phyloP scores from a whole-genome alignment of 306 rosid species.

The Malus asiatica region DNA sequence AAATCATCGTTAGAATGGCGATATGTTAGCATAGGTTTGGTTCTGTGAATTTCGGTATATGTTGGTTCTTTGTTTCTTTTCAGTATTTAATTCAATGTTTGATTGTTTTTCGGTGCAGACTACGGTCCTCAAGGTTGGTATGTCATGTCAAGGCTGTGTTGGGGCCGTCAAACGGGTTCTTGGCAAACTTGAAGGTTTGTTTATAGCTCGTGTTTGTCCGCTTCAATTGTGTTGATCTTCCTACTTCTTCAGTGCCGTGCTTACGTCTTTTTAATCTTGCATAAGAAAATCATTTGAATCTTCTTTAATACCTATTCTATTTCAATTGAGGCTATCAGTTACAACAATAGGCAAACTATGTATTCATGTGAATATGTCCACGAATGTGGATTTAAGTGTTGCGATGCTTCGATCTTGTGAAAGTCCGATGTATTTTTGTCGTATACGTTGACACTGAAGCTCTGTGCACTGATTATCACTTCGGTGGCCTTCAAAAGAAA shows the following conservation, averaged over 20 bases:
- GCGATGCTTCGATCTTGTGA: background rate
- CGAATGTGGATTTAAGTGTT: background rate
- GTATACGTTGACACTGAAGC: background rate
- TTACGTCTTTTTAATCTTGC: too few species aligned
- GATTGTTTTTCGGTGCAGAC: constrained; percentile 44
- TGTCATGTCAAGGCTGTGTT: constrained; percentile 88
- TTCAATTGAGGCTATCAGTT: background rate
- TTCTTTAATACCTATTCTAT: background rate
- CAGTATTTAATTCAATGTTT: background rate
- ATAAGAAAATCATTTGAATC: background rate
- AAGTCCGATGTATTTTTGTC: background rate
- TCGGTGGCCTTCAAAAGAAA: background rate
- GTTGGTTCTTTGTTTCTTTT: background rate
- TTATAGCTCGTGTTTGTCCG: background rate
- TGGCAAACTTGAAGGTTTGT: constrained; percentile 81
- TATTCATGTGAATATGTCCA: too few species aligned
- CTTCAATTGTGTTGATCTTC: background rate
- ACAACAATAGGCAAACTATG: background rate
- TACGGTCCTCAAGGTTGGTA: constrained; percentile 79
- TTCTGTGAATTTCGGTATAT: background rate
- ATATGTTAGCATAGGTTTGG: background rate
- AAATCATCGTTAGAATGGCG: background rate
- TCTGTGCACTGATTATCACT: background rate
- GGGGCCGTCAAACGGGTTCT: constrained; percentile 92
- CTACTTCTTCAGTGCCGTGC: background rate